These are phyloP conservation scores for Pseudisothecium myosuroides DNA, from an alignment of 225 moss, liverwort and hornwort genomes.

Conservation along the genomic window DNA sequence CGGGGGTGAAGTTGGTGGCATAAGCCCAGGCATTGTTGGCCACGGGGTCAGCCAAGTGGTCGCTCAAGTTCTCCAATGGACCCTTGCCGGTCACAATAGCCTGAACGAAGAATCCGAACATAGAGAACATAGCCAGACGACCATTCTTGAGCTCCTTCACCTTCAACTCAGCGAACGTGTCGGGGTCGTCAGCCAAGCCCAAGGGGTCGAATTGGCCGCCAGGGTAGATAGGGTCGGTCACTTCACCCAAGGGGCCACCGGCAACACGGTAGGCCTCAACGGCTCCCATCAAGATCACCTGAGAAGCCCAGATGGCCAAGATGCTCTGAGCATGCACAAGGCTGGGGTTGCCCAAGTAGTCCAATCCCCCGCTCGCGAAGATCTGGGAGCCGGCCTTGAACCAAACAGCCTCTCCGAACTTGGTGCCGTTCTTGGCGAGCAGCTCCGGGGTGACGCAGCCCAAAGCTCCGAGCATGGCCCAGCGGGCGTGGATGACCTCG, in stretches of 20 bases:
- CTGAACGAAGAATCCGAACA: slow-evolving; percentile 47
- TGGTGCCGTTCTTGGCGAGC: background rate
- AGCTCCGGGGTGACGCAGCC: background rate
- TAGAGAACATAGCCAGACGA: background rate
- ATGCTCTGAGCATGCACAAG: slow-evolving; percentile 62
- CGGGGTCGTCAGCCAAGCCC: background rate
- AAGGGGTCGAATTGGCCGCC: background rate
- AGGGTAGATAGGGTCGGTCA: background rate
- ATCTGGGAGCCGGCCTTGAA: slow-evolving; percentile 27
- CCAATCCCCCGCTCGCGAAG: background rate
- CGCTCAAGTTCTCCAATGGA: slow-evolving; percentile 27
- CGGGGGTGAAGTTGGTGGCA: slow-evolving; percentile 43
- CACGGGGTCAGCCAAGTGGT: slow-evolving; percentile 38
- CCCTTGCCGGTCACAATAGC: slow-evolving; percentile 52
- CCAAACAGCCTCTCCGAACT: background rate
- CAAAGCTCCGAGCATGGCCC: slow-evolving; percentile 20
- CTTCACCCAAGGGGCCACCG: background rate
- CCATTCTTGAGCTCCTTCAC: background rate
- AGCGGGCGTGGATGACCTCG: slow-evolving; percentile 5
- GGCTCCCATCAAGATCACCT: slow-evolving; percentile 21
- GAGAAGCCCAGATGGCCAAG: slow-evolving; percentile 8
- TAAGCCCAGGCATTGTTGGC: slow-evolving; percentile 46
- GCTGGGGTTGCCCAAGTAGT: slow-evolving; percentile 5
- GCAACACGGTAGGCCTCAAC: background rate
- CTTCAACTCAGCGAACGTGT: background rate